Base-by-base conservation (phyloP, 2,329 filamentous ascomycete species). In the Stachybotrys chartarum region DNA sequence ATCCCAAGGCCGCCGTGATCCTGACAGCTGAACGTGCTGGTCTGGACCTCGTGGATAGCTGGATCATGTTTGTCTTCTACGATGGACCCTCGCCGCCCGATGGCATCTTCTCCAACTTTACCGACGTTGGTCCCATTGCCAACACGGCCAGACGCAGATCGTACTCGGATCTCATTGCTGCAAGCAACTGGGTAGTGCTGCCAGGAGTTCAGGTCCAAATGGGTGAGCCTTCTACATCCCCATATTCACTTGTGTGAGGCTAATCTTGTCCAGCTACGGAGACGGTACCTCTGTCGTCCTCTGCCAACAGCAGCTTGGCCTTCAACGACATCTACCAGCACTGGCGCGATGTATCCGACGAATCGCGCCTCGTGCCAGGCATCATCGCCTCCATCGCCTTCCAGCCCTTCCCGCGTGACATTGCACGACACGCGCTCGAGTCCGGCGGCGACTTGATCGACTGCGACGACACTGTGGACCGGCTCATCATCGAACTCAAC, bases 51-150 rank as follows among this genome's bases (percentile, higher is more conserved):
- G 63, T 73, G 3, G 73, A 84, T 57, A 56, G 79, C 18, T 85
- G 81, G 80, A 74, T 83, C 56, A 67, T 87, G 57, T 86, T 86
- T 66, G 64, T 83, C 42, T 86, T 84, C 70, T 86, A 86, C 65
- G 80, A 87, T 64, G 84, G 80, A 1, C 74, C 76, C 0, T 66
- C 69, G 52, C 77, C 77, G 0, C 82, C 83, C 1, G 62, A 70
- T 1, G 77, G 72, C 5, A 74, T 80, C 2, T 86, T 87, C 56
- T 72, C 77, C 55, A 77, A 78, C 55, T 87, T 87, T 65, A 57
- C 57, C 47, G 45, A 55, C 30, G 50, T 55, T 7, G 44, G 50
- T 6, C 76, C 75, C 1, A 57, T 68, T 0, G 61, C 74, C 46
- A 78, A 81, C 60, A 78, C 70, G 7, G 70, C 69, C 56, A 76